Conservation (phyloP, 805 yeast genomes). For the Schwanniomyces vanrijiae region DNA sequence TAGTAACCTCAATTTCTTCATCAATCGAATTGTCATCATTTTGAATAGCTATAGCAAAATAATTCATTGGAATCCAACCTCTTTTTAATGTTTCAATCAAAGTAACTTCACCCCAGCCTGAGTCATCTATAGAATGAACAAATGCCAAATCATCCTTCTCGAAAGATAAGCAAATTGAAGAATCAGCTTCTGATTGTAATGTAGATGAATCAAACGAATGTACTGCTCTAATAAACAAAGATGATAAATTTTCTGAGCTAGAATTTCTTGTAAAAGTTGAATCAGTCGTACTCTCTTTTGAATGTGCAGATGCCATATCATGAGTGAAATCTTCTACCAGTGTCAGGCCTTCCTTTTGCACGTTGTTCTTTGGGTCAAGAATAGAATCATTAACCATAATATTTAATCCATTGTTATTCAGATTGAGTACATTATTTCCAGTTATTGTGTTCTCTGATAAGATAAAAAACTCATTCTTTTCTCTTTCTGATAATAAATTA, state of each 20-base stretch:
- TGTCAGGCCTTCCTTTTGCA: background rate
- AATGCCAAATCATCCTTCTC: conserved; percentile 70
- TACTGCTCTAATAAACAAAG: conserved; percentile 55
- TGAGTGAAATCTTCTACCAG: background rate
- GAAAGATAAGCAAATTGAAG: conserved; percentile 73
- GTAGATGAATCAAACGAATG: conserved; percentile 60
- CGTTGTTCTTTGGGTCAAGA: conserved; percentile 14
- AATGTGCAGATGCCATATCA: background rate
- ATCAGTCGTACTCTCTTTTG: conserved; percentile 3
- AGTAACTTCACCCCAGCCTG: conserved; percentile 90
- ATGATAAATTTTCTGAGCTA: conserved; percentile 43
- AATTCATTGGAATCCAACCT: conserved; percentile 89
- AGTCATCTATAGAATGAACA: conserved; percentile 74
- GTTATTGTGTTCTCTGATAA: conserved; percentile 5
- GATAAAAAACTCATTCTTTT: conserved; percentile 16
- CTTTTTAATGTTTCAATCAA: conserved; percentile 58
- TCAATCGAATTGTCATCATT: conserved; percentile 21
- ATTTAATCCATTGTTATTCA: conserved; percentile 21
- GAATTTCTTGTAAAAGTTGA: conserved; percentile 4
- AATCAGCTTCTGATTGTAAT: conserved; percentile 63
- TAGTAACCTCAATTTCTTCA: conserved; percentile 34
- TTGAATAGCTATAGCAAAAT: conserved; percentile 53
- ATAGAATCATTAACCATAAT: conserved; percentile 17
- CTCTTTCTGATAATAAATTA: conserved; percentile 12
- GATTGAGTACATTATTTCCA: conserved; percentile 6